phyloP scores from a whole-genome alignment of 768 basidiomycete species.

The Boletus vinaceobasis region DNA sequence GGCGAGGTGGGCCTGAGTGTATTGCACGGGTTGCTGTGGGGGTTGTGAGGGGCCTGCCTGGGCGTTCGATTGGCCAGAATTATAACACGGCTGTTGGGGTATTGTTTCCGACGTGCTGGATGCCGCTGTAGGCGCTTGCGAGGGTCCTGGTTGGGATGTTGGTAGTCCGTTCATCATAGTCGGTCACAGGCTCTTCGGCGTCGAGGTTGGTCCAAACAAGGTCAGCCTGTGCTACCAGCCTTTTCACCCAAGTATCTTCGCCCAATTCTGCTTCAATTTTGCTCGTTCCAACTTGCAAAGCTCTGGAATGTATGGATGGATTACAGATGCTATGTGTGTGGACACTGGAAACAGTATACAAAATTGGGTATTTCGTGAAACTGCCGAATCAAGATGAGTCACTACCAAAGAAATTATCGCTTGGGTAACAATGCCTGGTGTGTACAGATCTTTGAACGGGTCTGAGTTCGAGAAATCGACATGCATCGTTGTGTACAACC shows the following conservation, averaged over 20 bases:
- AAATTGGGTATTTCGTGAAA: too few relatives aligned
- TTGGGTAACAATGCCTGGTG: too few relatives aligned
- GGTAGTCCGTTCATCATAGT: constrained; percentile 42
- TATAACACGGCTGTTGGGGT: constrained; percentile 9
- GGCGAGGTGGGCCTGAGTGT: constrained; percentile 17
- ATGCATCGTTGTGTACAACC: too few relatives aligned
- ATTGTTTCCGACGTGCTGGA: constrained; percentile 9
- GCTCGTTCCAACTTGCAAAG: neutral
- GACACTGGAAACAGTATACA: too few relatives aligned
- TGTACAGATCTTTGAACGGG: too few relatives aligned
- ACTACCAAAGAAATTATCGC: too few relatives aligned
- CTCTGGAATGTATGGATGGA: neutral
- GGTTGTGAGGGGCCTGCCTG: constrained; percentile 19
- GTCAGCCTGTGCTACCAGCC: neutral
- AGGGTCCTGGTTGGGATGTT: constrained; percentile 40
- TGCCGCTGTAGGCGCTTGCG: constrained; percentile 16
- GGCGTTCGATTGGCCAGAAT: constrained; percentile 11
- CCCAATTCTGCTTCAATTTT: neutral
- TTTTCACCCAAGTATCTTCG: too few relatives aligned
- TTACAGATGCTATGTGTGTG: too few relatives aligned
- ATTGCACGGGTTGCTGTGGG: constrained; percentile 15
- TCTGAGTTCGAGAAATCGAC: neutral
- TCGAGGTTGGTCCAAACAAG: constrained; percentile 4
- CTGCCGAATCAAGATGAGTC: too few relatives aligned
- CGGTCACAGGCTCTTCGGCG: neutral